A percentile compares a stretch with the other conserved stretches of the same genome.
Evolutionary conservation across 139 green algal species (phyloP).

Genomic region (Coelastrella sp.): DNA sequence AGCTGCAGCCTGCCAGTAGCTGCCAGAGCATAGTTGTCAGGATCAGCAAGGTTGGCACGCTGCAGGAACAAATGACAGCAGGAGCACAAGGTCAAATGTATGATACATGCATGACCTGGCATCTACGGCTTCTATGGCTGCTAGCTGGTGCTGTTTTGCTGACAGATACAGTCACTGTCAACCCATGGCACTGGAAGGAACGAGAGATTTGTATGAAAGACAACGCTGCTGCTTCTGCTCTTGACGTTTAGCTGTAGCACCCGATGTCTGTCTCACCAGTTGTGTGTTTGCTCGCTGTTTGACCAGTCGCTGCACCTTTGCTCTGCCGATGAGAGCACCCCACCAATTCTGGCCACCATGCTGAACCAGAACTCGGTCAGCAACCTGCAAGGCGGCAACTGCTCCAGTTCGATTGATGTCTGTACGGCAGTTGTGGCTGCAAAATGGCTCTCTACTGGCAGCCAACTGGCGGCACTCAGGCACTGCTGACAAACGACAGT

Average conservation of each 20-base stretch:
- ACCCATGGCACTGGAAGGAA: too few relatives aligned
- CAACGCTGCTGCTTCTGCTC: not conserved
- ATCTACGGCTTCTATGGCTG: too few relatives aligned
- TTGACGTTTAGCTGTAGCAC: not conserved
- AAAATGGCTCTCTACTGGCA: too few relatives aligned
- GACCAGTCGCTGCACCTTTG: conserved; percentile 58
- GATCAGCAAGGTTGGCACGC: conserved; percentile 20
- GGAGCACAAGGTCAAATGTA: not conserved
- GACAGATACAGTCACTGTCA: too few relatives aligned
- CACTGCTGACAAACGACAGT: too few relatives aligned
- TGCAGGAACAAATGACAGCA: not conserved
- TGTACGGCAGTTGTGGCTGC: too few relatives aligned
- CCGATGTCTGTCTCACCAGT: not conserved
- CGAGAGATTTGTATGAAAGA: too few relatives aligned
- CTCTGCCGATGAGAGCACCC: conserved; percentile 64
- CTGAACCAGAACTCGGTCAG: conserved; percentile 76
- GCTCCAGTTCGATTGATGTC: too few relatives aligned
- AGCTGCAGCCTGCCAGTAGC: conserved; percentile 28
- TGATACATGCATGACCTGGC: too few relatives aligned
- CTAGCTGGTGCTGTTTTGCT: too few relatives aligned
- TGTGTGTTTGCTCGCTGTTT: not conserved
- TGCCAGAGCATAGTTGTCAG: conserved; percentile 50
- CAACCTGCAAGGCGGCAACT: conserved; percentile 66
- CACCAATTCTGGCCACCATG: conserved; percentile 73
- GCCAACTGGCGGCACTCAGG: too few relatives aligned